These are phyloP conservation scores for Populus davidiana DNA, from an alignment of 345 rosid genomes.

Conservation along the genomic window DNA sequence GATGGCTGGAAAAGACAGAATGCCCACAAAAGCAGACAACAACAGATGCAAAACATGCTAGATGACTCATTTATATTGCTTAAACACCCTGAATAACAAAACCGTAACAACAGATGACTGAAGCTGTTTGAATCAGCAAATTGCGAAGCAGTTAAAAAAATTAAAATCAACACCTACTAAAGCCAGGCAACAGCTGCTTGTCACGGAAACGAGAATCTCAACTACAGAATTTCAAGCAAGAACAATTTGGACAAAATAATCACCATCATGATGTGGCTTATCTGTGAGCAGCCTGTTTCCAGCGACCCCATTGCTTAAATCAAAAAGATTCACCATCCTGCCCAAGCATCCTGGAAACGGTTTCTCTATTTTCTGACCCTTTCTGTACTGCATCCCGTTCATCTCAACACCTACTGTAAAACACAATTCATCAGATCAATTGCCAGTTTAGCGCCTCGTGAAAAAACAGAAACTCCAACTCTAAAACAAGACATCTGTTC, in stretches of 20 bases:
- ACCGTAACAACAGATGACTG: neutral
- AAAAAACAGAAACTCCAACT: neutral
- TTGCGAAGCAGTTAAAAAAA: neutral
- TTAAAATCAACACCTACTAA: neutral
- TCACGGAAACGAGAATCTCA: neutral
- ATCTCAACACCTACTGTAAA: slow-evolving; percentile 47
- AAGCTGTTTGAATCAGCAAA: neutral
- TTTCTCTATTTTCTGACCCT: slow-evolving; percentile 48
- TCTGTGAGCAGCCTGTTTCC: slow-evolving; percentile 51
- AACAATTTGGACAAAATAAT: slow-evolving; percentile 17
- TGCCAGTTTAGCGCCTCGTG: neutral
- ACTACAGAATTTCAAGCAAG: neutral
- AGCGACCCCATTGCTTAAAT: slow-evolving; percentile 49
- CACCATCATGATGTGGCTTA: slow-evolving; percentile 58
- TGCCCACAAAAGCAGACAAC: neutral
- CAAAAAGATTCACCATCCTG: slow-evolving; percentile 61
- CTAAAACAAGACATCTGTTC: neutral
- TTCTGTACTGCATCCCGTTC: slow-evolving; percentile 50
- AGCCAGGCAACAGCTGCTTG: neutral
- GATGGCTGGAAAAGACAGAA: neutral
- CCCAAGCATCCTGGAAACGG: slow-evolving; percentile 69
- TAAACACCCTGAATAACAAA: neutral
- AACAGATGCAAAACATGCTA: neutral
- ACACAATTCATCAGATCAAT: neutral
- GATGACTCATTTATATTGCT: neutral